phyloP scores from a whole-genome alignment of 2,329 filamentous ascomycete species.

The Fusarium clavum region DNA sequence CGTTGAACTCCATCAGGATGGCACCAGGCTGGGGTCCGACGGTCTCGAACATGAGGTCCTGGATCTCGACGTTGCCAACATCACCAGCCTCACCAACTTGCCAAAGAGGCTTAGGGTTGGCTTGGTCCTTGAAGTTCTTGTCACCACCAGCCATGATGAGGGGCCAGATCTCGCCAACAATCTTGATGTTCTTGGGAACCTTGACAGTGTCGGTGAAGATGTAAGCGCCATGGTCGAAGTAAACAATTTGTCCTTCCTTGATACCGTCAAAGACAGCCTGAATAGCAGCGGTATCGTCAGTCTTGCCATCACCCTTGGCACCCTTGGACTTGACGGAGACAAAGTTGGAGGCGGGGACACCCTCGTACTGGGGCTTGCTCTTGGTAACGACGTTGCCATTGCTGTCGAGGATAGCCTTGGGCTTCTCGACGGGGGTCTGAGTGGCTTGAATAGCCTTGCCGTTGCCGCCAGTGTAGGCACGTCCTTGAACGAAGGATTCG shows the following conservation, averaged over 20 bases:
- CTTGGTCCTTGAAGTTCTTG: constrained; percentile 76
- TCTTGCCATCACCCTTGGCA: constrained; percentile 86
- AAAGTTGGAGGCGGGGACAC: constrained; percentile 74
- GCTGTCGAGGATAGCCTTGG: constrained; percentile 71
- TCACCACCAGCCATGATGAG: constrained; percentile 84
- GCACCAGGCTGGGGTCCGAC: constrained; percentile 86
- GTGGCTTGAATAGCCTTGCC: constrained; percentile 70
- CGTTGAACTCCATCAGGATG: constrained; percentile 92
- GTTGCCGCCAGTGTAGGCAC: constrained; percentile 68
- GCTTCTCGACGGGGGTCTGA: constrained; percentile 69
- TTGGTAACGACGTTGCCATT: constrained; percentile 81
- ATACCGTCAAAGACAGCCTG: constrained; percentile 80
- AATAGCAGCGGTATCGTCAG: constrained; percentile 88
- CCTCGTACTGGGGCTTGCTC: constrained; percentile 89
- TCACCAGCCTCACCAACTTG: constrained; percentile 84
- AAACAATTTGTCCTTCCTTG: constrained; percentile 73
- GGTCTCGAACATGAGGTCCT: constrained; percentile 87
- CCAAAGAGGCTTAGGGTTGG: constrained; percentile 85
- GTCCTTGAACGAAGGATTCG: constrained; percentile 82
- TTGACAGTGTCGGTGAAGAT: constrained; percentile 76
- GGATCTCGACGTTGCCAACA: constrained; percentile 84
- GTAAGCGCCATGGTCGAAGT: constrained; percentile 81
- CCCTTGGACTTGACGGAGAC: constrained; percentile 85
- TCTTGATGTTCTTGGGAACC: constrained; percentile 82
- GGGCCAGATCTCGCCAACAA: constrained; percentile 93